Conservation (phyloP, 257 asterid genomes). For the Solanum gracilifrons region DNA sequence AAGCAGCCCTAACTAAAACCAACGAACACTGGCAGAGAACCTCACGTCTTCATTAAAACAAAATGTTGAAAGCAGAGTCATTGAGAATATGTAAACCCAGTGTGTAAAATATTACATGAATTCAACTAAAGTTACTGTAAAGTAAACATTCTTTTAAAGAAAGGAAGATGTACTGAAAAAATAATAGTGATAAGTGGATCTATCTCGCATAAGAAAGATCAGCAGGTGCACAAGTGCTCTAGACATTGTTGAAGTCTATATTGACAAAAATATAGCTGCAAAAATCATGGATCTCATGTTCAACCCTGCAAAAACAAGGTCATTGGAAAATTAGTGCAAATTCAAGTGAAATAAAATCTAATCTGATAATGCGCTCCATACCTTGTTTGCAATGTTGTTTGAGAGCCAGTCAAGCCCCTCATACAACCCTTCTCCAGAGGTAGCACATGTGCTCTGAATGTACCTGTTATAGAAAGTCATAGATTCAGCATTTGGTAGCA, state of each 20-base stretch:
- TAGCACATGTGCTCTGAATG: conserved; percentile 67
- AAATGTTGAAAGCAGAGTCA: not conserved
- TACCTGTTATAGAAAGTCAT: conserved; percentile 23
- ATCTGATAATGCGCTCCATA: not conserved
- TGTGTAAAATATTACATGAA: not conserved
- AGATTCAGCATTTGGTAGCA: not conserved
- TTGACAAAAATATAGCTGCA: conserved; percentile 10
- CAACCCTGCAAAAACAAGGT: conserved; percentile 26
- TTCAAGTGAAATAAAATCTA: not conserved
- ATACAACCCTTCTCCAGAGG: conserved; percentile 61
- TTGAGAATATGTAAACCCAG: not conserved
- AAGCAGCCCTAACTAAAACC: not conserved
- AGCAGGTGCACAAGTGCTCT: conserved; percentile 1
- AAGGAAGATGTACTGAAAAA: not conserved
- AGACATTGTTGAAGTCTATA: conserved; percentile 16
- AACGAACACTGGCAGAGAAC: not conserved
- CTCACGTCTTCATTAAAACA: not conserved
- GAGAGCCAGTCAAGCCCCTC: conserved; percentile 75
- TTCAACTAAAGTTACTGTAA: not conserved
- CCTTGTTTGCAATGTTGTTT: conserved; percentile 66
- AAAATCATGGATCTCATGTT: conserved; percentile 13
- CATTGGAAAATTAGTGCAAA: not conserved
- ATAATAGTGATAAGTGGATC: not conserved
- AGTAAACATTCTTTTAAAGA: not conserved
- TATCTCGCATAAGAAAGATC: conserved; percentile 3